phyloP scores from a whole-genome alignment of 768 basidiomycete species.

The Rhizopogon rudus region DNA sequence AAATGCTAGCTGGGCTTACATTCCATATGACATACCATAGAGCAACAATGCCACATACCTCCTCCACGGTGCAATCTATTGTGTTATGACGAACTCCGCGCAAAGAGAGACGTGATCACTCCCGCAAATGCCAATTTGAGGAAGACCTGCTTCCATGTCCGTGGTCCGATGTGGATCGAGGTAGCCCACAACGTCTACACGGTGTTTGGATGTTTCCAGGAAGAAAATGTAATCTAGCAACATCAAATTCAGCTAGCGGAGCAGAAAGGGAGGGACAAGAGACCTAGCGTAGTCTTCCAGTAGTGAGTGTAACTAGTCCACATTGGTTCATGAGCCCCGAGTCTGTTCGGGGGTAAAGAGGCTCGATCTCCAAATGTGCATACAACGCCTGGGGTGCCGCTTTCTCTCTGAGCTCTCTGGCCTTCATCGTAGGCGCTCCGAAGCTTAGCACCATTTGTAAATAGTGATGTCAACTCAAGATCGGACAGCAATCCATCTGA shows the following conservation, averaged over 20 bases:
- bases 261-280: slow-evolving; percentile 7
- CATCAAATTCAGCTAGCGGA: slow-evolving; percentile 6
- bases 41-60: slow-evolving; percentile 2
- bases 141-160: slow-evolving; percentile 68
- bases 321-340: slow-evolving; percentile 68
- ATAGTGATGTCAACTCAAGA: slow-evolving; percentile 47
- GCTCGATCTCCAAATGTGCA: slow-evolving; percentile 51
- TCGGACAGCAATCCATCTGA: slow-evolving; percentile 68
- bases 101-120: slow-evolving; percentile 86
- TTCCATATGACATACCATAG: slow-evolving; percentile 5
- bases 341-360: slow-evolving; percentile 30
- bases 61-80: slow-evolving; percentile 4
- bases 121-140: slow-evolving; percentile 72
- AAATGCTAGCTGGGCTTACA: neutral
- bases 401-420: slow-evolving; percentile 15
- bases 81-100: slow-evolving; percentile 43
- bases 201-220: slow-evolving; percentile 36
- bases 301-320: slow-evolving; percentile 89
- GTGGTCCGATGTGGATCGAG: slow-evolving; percentile 56
- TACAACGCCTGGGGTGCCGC: slow-evolving; percentile 10
- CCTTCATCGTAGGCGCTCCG: slow-evolving; percentile 71
- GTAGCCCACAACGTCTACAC: slow-evolving; percentile 43
- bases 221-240: slow-evolving; percentile 86
- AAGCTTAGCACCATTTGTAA: slow-evolving; percentile 28
- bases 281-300: slow-evolving; percentile 81